These are phyloP conservation scores for Porphyrellus cyaneotinctus DNA, from an alignment of 768 basidiomycete genomes.

Conservation along the genomic window DNA sequence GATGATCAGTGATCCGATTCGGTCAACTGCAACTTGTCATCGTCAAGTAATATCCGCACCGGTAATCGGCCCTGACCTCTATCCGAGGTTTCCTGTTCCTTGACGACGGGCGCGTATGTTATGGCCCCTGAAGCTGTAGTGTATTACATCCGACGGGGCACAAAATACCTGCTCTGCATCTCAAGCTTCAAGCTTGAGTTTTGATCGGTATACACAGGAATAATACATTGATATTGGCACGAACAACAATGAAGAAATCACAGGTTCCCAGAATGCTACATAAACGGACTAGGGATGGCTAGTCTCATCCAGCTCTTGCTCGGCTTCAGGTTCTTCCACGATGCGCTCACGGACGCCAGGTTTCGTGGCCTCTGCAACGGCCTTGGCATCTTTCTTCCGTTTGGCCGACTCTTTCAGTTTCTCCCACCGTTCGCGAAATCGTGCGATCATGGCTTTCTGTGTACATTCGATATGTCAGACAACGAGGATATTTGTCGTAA, in stretches of 20 bases:
- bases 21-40: not conserved
- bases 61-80: too few species aligned
- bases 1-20: too few species aligned
- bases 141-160: too few species aligned
- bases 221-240: constrained; percentile 12
- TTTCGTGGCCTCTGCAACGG: constrained; percentile 43
- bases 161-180: too few species aligned
- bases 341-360: constrained; percentile 60
- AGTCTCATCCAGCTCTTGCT: constrained; percentile 50
- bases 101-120: not conserved
- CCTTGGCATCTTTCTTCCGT: constrained; percentile 75
- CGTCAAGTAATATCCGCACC: too few species aligned
- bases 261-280: not conserved
- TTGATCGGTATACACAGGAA: constrained; percentile 8
- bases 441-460: constrained; percentile 78
- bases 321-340: constrained; percentile 60
- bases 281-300: not conserved
- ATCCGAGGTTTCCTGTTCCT: not conserved
- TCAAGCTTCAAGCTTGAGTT: too few species aligned
- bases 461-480: constrained; percentile 15
- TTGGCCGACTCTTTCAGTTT: constrained; percentile 86
- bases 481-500: not conserved
- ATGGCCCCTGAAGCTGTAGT: not conserved
- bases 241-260: constrained; percentile 5
- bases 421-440: constrained; percentile 85